These are phyloP conservation scores for Candida chilensis DNA, from an alignment of 805 yeast genomes.

Conservation along the genomic window DNA sequence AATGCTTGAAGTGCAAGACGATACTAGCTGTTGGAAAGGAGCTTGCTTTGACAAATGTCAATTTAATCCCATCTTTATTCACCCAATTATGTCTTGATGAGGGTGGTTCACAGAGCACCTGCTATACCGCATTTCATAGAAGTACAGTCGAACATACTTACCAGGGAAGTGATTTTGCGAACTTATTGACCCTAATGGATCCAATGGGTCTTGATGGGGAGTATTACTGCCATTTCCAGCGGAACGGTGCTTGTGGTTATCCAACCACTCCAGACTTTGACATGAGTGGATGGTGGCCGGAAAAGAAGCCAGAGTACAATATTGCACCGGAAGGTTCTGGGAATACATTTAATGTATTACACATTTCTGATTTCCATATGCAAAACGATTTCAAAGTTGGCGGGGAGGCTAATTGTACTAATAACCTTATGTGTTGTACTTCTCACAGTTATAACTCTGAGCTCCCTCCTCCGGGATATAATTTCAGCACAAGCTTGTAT, in stretches of 20 bases:
- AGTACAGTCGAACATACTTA: conserved; percentile 5
- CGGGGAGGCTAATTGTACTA: conserved; percentile 28
- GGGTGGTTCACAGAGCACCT: background rate
- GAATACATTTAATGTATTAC: conserved; percentile 25
- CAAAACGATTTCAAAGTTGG: conserved; percentile 27
- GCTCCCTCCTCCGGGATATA: conserved; percentile 12
- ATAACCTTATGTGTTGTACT: conserved; percentile 26
- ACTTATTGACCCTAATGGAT: conserved; percentile 9
- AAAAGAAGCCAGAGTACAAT: background rate
- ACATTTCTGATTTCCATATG: conserved; percentile 29
- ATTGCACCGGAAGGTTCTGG: background rate
- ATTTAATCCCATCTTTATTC: background rate
- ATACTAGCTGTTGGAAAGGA: background rate
- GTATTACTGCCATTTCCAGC: conserved; percentile 11
- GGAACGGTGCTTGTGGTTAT: conserved; percentile 4
- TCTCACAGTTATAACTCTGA: conserved; percentile 22
- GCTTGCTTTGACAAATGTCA: background rate
- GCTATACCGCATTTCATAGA: background rate
- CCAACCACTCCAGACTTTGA: conserved; percentile 2
- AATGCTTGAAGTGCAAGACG: background rate
- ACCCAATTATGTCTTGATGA: background rate
- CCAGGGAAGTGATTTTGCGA: conserved; percentile 11
- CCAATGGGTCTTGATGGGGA: conserved; percentile 16
- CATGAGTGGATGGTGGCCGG: background rate
- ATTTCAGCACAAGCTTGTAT: conserved; percentile 13